Evolutionary conservation across 2,329 filamentous ascomycete species (phyloP).

Genomic region (Chalara sp.): DNA sequence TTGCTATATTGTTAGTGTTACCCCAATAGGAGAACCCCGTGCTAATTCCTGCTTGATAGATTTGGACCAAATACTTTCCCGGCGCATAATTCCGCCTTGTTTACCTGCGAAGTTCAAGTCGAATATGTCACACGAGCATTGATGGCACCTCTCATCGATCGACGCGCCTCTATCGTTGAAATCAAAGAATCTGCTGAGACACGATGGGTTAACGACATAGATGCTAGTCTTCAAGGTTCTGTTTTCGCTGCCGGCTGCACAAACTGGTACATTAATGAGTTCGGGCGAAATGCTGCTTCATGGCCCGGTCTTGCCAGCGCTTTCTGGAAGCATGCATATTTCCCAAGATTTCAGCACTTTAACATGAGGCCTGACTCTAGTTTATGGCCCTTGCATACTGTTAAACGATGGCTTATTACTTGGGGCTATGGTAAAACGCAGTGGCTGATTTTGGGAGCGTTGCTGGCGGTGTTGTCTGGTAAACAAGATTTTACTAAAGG

Average conservation of each 20-base stretch:
- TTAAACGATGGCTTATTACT: no score
- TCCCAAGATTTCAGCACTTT: slow-evolving; percentile 40
- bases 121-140: slow-evolving; percentile 25
- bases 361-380: no score
- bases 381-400: no score
- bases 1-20: slow-evolving; percentile 14
- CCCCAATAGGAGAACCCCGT: no score
- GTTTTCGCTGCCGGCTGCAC: slow-evolving; percentile 33
- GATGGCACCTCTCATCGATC: slow-evolving; percentile 20
- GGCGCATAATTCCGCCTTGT: slow-evolving; percentile 27
- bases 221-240: slow-evolving; percentile 25
- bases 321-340: not conserved
- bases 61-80: slow-evolving; percentile 26
- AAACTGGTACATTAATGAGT: slow-evolving; percentile 35
- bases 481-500: no score
- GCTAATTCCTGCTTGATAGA: not conserved
- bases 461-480: no score
- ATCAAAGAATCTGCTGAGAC: slow-evolving; percentile 29
- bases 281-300: slow-evolving; percentile 28
- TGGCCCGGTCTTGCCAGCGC: not conserved
- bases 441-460: no score
- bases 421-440: no score
- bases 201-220: slow-evolving; percentile 24
- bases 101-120: slow-evolving; percentile 26
- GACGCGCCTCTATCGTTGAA: slow-evolving; percentile 27